A percentile compares a stretch with the other conserved stretches of the same genome.
phyloP scores from a whole-genome alignment of 2,329 filamentous ascomycete species.

The Aureobasidium sp. region DNA sequence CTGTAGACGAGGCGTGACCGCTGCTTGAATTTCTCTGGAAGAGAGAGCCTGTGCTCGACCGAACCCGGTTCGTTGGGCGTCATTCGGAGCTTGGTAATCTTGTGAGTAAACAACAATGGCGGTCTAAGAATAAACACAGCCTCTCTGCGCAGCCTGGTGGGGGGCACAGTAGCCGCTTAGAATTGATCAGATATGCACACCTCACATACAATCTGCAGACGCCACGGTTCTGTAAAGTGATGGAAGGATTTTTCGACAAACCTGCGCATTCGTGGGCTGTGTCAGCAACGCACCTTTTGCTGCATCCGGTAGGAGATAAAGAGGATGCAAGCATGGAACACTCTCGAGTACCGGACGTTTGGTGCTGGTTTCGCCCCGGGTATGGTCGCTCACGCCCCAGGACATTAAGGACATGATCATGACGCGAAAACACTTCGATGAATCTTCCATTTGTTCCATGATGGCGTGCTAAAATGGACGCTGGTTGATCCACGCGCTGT shows the following conservation, averaged over 20 bases:
- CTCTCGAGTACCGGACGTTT: conserved; percentile 13
- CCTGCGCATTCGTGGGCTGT: not conserved
- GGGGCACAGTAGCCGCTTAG: conserved; percentile 10
- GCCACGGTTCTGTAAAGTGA: not conserved
- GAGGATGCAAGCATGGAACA: conserved; percentile 5
- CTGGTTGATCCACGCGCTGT: not conserved
- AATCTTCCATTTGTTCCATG: conserved; percentile 11
- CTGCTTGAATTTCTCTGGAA: not conserved
- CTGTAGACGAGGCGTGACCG: not conserved
- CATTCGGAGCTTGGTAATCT: conserved; percentile 11
- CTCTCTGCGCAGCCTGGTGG: not conserved
- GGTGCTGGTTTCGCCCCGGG: conserved; percentile 11
- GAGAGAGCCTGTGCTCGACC: not conserved
- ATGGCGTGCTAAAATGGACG: conserved; percentile 8
- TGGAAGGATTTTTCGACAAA: conserved; percentile 1
- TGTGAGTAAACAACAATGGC: not conserved
- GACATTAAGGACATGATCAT: conserved; percentile 13
- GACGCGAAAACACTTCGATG: conserved; percentile 9
- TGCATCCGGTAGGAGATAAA: conserved; percentile 1
- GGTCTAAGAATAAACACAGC: conserved; percentile 14
- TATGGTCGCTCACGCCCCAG: not conserved
- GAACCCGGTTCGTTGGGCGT: conserved; percentile 5
- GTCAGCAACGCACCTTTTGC: conserved; percentile 6
- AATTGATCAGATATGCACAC: conserved; percentile 1
- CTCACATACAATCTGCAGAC: conserved; percentile 6